Evolutionary conservation across 495 filamentous ascomycete genomes (phyloP).

Genomic region (Lasiosphaeria hispida): DNA sequence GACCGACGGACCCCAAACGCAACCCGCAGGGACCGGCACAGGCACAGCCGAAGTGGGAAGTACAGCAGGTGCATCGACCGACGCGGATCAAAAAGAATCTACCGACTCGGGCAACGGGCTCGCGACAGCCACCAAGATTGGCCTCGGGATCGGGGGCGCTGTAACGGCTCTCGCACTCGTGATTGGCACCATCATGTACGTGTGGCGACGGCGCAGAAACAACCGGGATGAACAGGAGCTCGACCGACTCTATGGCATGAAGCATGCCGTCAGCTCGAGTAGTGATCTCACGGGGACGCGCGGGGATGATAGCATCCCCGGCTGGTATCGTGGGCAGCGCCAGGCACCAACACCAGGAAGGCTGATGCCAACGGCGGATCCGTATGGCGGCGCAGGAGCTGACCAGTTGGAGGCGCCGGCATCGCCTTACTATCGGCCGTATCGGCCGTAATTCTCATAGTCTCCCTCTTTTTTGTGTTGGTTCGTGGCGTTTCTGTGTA

Average conservation of each 20-base stretch:
- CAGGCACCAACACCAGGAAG: neutral
- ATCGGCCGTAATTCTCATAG: constrained; percentile 12
- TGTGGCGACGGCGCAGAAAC: constrained; percentile 23
- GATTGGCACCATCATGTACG: constrained; percentile 20
- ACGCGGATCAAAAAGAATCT: constrained; percentile 1
- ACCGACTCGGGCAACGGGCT: constrained; percentile 1
- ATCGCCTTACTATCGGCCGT: constrained; percentile 23
- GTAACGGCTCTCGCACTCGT: constrained; percentile 17
- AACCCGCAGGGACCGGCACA: constrained; percentile 2
- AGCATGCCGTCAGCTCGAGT: constrained; percentile 9
- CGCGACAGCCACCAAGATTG: constrained; percentile 21
- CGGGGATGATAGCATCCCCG: constrained; percentile 23
- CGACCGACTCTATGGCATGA: constrained; percentile 29
- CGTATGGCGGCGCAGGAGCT: neutral
- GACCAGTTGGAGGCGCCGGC: constrained; percentile 14
- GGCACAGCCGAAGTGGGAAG: neutral
- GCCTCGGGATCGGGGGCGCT: constrained; percentile 23
- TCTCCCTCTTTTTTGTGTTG: no score
- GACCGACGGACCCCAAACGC: constrained; percentile 9
- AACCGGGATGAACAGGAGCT: constrained; percentile 29
- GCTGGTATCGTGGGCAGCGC: constrained; percentile 33
- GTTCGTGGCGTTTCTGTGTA: no score
- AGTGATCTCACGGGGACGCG: constrained; percentile 14
- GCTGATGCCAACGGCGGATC: constrained; percentile 14
- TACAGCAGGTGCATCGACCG: neutral